These are phyloP conservation scores for Physaria fendleri DNA, from an alignment of 345 rosid genomes.

Conservation along the genomic window DNA sequence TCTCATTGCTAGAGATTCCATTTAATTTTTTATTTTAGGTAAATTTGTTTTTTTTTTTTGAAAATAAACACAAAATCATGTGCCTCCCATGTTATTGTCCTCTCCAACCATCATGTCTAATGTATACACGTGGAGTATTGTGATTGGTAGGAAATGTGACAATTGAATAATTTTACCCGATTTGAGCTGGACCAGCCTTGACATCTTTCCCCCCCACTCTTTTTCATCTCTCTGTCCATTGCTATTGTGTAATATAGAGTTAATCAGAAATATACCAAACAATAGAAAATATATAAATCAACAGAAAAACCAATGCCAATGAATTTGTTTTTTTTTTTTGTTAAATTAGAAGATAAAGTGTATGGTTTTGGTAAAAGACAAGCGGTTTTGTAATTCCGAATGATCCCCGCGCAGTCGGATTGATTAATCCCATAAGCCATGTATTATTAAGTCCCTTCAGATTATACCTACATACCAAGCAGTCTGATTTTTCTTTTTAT, in stretches of 20 bases:
- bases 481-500: too few relatives aligned
- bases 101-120: slow-evolving; percentile 27
- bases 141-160: slow-evolving; percentile 26
- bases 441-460: too few relatives aligned
- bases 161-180: slow-evolving; percentile 15
- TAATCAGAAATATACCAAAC: slow-evolving; percentile 11
- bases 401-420: too few relatives aligned
- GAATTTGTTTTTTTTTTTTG: too few relatives aligned
- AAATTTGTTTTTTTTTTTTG: not conserved
- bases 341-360: too few relatives aligned
- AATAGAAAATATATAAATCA: too few relatives aligned
- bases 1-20: slow-evolving; percentile 26
- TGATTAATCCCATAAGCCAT: too few relatives aligned
- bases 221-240: not conserved
- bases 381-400: too few relatives aligned
- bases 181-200: slow-evolving; percentile 47
- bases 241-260: not conserved
- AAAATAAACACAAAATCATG: slow-evolving; percentile 29
- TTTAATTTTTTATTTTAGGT: not conserved
- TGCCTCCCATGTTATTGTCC: slow-evolving; percentile 30
- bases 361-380: too few relatives aligned
- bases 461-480: too few relatives aligned
- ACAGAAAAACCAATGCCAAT: too few relatives aligned
- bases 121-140: slow-evolving; percentile 22
- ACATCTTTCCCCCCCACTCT: slow-evolving; percentile 18